A percentile compares a stretch with the other conserved stretches of the same genome.
These are phyloP conservation scores for Ascoidea asiatica DNA, from an alignment of 805 yeast genomes.

Conservation along the genomic window DNA sequence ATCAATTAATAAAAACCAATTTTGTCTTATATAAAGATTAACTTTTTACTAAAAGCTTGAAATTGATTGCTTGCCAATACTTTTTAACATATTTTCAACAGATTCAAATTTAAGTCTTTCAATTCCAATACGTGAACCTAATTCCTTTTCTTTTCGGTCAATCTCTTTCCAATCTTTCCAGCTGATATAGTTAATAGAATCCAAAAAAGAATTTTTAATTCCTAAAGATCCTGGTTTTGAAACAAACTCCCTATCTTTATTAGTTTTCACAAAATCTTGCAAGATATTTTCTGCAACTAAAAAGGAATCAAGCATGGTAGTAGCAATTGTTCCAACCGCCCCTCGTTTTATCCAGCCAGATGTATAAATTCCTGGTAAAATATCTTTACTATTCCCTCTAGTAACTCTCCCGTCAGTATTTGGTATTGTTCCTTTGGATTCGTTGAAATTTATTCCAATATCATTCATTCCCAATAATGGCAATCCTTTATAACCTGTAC, in stretches of 20 bases:
- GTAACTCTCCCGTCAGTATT: conserved; percentile 28
- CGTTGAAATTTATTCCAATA: conserved; percentile 34
- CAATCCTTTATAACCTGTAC: conserved; percentile 72
- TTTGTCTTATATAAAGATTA: too few relatives aligned
- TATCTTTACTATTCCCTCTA: conserved; percentile 12
- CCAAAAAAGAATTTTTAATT: conserved; percentile 12
- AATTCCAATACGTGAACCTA: conserved; percentile 37
- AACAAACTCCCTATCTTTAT: conserved; percentile 6
- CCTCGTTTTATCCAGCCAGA: conserved; percentile 89
- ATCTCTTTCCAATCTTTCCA: conserved; percentile 63
- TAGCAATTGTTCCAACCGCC: conserved; percentile 80
- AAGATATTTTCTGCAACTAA: conserved; percentile 55
- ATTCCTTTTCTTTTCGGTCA: conserved; percentile 34
- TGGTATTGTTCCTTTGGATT: conserved; percentile 24
- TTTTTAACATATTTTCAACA: conserved; percentile 33
- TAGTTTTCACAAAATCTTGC: conserved; percentile 32
- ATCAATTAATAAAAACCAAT: too few relatives aligned
- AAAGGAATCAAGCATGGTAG: conserved; percentile 77
- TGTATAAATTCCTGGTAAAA: conserved; percentile 45
- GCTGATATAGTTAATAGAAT: conserved; percentile 20
- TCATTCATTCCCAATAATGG: conserved; percentile 47
- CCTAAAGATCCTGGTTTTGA: conserved; percentile 19
- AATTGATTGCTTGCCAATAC: conserved; percentile 12
- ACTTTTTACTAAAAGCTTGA: too few relatives aligned
- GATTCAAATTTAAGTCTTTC: conserved; percentile 42